These are phyloP conservation scores for Fusarium succisae DNA, from an alignment of 2,329 filamentous ascomycete species.

Conservation along the genomic window DNA sequence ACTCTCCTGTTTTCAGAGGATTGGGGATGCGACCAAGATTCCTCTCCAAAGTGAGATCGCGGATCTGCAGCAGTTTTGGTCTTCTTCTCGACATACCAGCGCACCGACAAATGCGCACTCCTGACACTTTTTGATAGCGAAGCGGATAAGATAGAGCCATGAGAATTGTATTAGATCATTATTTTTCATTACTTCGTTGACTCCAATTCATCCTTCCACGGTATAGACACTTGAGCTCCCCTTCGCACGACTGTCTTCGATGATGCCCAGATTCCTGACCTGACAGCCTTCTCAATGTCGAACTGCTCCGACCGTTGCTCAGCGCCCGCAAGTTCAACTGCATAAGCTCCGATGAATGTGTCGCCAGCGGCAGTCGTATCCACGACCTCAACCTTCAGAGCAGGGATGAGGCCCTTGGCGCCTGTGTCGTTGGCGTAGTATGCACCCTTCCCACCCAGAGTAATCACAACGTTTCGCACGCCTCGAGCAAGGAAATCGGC, in stretches of 20 bases:
- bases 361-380: constrained; percentile 96
- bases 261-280: constrained; percentile 2
- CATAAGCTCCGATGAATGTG: constrained; percentile 93
- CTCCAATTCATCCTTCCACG: constrained; percentile 11
- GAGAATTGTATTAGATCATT: neutral
- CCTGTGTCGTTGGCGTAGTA: constrained; percentile 65
- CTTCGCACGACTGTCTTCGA: constrained; percentile 6
- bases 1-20: constrained; percentile 5
- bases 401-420: constrained; percentile 62
- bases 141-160: too few relatives aligned
- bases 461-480: constrained; percentile 82
- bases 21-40: constrained; percentile 15
- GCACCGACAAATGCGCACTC: neutral
- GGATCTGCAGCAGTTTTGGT: constrained; percentile 15
- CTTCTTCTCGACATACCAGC: constrained; percentile 8
- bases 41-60: neutral
- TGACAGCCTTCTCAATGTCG: constrained; percentile 4
- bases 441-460: constrained; percentile 81
- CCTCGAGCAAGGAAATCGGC: constrained; percentile 72
- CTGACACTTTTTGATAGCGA: neutral
- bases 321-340: constrained; percentile 44
- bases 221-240: constrained; percentile 18
- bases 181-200: neutral
- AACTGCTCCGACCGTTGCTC: neutral
- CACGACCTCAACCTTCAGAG: constrained; percentile 78